Conservation (phyloP, 805 yeast species). For the Zygotorulaspora danielsina region DNA sequence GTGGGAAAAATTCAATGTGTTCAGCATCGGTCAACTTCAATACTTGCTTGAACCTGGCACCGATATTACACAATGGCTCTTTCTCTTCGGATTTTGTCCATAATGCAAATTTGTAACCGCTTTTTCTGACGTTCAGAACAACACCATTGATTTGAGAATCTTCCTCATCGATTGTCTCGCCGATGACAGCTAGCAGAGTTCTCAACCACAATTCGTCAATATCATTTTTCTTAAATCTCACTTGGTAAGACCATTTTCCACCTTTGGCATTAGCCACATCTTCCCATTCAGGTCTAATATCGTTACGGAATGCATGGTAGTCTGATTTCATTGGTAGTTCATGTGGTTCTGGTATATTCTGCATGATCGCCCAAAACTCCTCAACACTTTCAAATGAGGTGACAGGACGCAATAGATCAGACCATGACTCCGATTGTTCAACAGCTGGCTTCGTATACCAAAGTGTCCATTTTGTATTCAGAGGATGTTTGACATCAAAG, state of each 20-base stretch:
- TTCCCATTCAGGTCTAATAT: constrained; percentile 98
- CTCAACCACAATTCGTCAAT: constrained; percentile 92
- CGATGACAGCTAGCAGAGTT: constrained; percentile 82
- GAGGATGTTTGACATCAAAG: constrained; percentile 61
- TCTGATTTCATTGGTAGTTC: constrained; percentile 91
- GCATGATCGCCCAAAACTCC: constrained; percentile 97
- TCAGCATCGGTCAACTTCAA: constrained; percentile 71
- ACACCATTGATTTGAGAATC: constrained; percentile 90
- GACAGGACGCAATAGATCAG: constrained; percentile 86
- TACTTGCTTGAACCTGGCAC: constrained; percentile 81
- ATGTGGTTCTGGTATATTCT: constrained; percentile 85
- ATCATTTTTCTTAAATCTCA: constrained; percentile 56
- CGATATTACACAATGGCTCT: constrained; percentile 65
- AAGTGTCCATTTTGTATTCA: constrained; percentile 86
- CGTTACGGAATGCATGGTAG: constrained; percentile 91
- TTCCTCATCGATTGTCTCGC: constrained; percentile 86
- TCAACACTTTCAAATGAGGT: constrained; percentile 92
- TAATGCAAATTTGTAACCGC: constrained; percentile 76
- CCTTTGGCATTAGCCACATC: constrained; percentile 82
- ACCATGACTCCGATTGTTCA: constrained; percentile 79
- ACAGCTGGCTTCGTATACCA: constrained; percentile 96
- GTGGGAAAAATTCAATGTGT: constrained; percentile 64
- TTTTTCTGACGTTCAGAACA: constrained; percentile 82
- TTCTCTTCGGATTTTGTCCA: constrained; percentile 84
- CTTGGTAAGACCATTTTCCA: constrained; percentile 88